Conservation (phyloP, 2,329 filamentous ascomycete species). For the Aspergillus sp. region DNA sequence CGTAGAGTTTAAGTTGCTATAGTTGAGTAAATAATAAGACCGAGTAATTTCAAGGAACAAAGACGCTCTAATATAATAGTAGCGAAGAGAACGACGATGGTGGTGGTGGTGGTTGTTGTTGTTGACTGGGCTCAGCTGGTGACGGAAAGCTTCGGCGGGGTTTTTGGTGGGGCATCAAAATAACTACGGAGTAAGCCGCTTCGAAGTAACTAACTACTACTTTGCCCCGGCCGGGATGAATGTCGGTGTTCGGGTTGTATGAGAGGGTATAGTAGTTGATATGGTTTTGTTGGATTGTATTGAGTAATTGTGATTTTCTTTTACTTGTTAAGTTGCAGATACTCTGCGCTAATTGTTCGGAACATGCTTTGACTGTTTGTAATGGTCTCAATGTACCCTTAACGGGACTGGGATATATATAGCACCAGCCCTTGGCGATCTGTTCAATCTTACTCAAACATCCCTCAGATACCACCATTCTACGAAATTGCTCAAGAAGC, state of each 20-base stretch:
- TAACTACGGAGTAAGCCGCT: neutral
- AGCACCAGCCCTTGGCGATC: neutral
- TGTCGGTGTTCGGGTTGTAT: no score
- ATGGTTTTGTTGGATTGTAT: no score
- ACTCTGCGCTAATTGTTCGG: no score
- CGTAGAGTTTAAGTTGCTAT: neutral
- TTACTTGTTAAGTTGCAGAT: no score
- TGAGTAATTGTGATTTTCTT: no score
- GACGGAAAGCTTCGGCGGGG: slow-evolving; percentile 32
- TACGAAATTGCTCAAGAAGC: neutral
- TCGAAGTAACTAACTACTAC: neutral
- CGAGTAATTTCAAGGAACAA: neutral
- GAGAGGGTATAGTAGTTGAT: no score
- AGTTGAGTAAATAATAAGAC: no score
- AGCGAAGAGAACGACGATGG: slow-evolving; percentile 18
- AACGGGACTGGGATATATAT: neutral
- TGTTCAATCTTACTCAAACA: neutral
- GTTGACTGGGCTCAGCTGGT: slow-evolving; percentile 16
- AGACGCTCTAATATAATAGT: slow-evolving; percentile 3
- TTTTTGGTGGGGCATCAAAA: slow-evolving; percentile 33
- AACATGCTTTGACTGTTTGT: no score
- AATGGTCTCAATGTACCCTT: neutral
- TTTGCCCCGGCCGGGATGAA: neutral
- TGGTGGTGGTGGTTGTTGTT: neutral
- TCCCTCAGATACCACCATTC: neutral